Percentiles rank a stretch among this genome's conserved stretches.
phyloP scores from a whole-genome alignment of 1,139 yeast species.

The Saccharomyces hybrid region DNA sequence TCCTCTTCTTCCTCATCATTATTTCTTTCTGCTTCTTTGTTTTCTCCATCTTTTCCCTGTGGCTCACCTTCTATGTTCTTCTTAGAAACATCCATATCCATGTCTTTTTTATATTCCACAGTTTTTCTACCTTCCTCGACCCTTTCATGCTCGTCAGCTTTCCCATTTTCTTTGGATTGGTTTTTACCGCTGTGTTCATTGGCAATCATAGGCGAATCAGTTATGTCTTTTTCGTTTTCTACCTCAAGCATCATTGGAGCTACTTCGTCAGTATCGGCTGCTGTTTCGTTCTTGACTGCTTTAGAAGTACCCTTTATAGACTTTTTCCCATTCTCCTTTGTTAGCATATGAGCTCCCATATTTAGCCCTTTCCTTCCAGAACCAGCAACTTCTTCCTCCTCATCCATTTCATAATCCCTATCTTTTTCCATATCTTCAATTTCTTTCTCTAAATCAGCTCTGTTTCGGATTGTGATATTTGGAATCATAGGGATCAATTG shows the following conservation, averaged over 20 bases:
- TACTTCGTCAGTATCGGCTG: neutral
- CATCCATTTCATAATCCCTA: constrained; percentile 23
- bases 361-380: constrained; percentile 32
- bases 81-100: neutral
- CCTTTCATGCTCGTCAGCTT: neutral
- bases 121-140: constrained; percentile 1
- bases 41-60: neutral
- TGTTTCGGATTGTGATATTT: constrained; percentile 68
- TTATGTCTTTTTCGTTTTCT: constrained; percentile 1
- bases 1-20: constrained; percentile 20
- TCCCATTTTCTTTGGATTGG: neutral
- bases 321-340: constrained; percentile 8
- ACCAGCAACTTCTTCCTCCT: constrained; percentile 28
- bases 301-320: neutral
- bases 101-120: neutral
- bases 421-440: constrained; percentile 42
- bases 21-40: neutral
- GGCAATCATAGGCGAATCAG: neutral
- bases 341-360: constrained; percentile 32
- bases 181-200: neutral
- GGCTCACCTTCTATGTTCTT: neutral
- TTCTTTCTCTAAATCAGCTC: constrained; percentile 84
- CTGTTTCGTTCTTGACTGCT: neutral
- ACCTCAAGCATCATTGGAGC: neutral
- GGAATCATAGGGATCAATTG: constrained; percentile 79